These are phyloP conservation scores for Alternaria sp. DNA, from an alignment of 2,329 filamentous ascomycete genomes.

Conservation along the genomic window DNA sequence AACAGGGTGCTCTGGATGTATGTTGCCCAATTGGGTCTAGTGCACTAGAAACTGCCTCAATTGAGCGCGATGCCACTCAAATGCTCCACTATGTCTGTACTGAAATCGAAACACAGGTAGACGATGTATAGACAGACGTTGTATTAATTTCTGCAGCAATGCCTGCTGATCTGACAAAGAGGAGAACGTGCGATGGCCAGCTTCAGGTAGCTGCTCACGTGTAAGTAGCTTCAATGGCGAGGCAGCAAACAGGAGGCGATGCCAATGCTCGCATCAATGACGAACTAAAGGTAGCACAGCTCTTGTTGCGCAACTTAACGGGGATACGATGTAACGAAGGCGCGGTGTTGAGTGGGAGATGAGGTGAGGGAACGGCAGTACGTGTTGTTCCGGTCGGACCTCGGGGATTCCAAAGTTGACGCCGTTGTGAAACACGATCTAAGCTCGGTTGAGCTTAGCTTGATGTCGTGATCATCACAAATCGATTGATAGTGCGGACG, in stretches of 20 bases:
- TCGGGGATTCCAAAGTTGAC: background rate
- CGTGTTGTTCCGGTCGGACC: background rate
- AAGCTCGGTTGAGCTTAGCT: background rate
- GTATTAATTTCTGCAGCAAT: background rate
- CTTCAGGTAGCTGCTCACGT: background rate
- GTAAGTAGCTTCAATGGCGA: background rate
- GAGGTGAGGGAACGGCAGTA: background rate
- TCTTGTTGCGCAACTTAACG: background rate
- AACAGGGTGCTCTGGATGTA: slow-evolving; percentile 40
- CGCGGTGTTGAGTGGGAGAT: background rate
- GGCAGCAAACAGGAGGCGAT: background rate
- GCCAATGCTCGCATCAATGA: background rate
- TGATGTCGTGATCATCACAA: background rate
- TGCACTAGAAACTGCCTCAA: slow-evolving; percentile 41
- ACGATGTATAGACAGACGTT: background rate
- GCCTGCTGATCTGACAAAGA: background rate
- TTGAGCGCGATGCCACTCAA: slow-evolving; percentile 22
- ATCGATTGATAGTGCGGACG: background rate
- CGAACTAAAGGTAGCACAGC: background rate
- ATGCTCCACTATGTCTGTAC: background rate
- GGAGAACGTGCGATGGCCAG: background rate
- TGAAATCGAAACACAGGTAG: background rate
- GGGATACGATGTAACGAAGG: background rate
- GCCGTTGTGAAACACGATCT: background rate
- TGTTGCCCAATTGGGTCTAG: slow-evolving; percentile 23